These are phyloP conservation scores for Lonicera japonica DNA, from an alignment of 129 eudicot genomes.

Conservation along the genomic window DNA sequence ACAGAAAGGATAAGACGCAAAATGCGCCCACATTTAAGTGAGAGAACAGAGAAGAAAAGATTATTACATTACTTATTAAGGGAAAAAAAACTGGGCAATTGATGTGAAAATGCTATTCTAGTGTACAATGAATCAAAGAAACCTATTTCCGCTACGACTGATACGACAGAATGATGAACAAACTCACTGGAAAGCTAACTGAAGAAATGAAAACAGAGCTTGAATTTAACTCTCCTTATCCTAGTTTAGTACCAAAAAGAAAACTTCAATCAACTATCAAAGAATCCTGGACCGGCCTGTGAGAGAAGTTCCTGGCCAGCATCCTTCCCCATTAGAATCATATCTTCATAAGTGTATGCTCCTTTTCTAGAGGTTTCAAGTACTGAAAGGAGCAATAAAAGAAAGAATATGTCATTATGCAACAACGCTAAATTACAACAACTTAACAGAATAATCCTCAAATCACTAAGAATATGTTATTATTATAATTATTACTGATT, in stretches of 20 bases:
- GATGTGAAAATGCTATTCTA: neutral
- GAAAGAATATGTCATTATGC: too few species aligned
- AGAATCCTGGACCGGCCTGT: constrained; percentile 80
- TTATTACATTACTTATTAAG: too few species aligned
- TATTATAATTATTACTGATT: neutral
- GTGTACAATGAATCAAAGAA: constrained; percentile 8
- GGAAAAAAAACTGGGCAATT: neutral
- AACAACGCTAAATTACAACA: neutral
- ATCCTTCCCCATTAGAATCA: constrained; percentile 85
- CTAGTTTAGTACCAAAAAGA: neutral
- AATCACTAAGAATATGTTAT: neutral
- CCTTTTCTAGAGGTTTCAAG: constrained; percentile 86
- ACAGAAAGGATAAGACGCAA: too few species aligned
- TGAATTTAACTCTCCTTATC: neutral
- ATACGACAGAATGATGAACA: neutral
- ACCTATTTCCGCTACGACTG: constrained; percentile 10
- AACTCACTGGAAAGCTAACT: constrained; percentile 12
- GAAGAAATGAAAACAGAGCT: neutral
- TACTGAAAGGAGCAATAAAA: constrained; percentile 31
- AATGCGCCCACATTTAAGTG: too few species aligned
- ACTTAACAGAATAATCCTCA: neutral
- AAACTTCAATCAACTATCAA: constrained; percentile 45
- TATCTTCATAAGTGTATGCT: constrained; percentile 57
- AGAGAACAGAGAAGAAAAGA: too few species aligned
- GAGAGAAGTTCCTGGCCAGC: constrained; percentile 93